Conservation (phyloP, 768 basidiomycete genomes). For the Lactarius hatsudake region DNA sequence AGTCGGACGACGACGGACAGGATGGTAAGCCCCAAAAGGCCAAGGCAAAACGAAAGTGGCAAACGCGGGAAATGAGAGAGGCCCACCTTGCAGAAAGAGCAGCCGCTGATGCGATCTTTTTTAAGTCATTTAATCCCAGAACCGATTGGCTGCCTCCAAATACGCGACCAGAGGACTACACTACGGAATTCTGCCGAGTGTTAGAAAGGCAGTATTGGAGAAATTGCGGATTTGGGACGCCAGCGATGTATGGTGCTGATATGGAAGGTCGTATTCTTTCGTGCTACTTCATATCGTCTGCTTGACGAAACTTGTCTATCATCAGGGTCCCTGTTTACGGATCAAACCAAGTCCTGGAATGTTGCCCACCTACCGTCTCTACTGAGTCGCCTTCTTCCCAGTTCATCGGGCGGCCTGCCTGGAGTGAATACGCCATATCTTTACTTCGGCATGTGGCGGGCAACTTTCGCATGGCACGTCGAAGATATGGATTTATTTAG, state of each 20-base stretch:
- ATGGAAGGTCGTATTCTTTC: constrained; percentile 63
- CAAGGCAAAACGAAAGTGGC: constrained; percentile 41
- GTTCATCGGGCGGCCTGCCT: constrained; percentile 68
- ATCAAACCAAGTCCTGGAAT: constrained; percentile 84
- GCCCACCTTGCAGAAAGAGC: constrained; percentile 50
- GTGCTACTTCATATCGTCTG: background rate
- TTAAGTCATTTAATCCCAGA: constrained; percentile 68
- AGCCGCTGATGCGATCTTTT: constrained; percentile 50
- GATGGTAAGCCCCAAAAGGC: constrained; percentile 37
- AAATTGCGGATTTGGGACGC: constrained; percentile 79
- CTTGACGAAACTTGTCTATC: background rate
- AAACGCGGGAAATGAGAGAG: constrained; percentile 42
- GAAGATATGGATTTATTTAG: constrained; percentile 99
- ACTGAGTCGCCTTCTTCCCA: constrained; percentile 73
- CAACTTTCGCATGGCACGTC: constrained; percentile 98
- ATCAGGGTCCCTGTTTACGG: constrained; percentile 65
- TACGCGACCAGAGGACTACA: constrained; percentile 76
- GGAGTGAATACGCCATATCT: constrained; percentile 98
- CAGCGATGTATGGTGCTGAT: constrained; percentile 99
- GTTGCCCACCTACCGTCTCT: constrained; percentile 89
- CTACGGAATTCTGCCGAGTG: constrained; percentile 79
- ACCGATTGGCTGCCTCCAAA: constrained; percentile 77
- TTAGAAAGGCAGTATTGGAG: constrained; percentile 92
- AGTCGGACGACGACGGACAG: constrained; percentile 27
- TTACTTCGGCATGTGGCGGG: constrained; percentile 99